Base-by-base conservation (phyloP, 225 moss, liverwort and hornwort species). In the Pseudisothecium myosuroides region DNA sequence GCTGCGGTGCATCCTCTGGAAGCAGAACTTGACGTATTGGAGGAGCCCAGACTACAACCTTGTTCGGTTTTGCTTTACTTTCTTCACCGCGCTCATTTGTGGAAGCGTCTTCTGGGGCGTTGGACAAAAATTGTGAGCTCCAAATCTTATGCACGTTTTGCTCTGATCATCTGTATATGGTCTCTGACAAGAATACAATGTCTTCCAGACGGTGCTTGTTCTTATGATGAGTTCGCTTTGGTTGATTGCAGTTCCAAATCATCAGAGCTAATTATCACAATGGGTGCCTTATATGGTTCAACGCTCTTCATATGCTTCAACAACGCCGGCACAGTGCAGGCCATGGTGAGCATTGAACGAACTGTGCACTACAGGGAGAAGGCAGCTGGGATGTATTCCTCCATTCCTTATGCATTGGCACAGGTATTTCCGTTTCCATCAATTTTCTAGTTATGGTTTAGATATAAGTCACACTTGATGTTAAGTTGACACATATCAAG, bases 281-380 rank as follows among this genome's bases (percentile, higher is more conserved):
- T 93, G 94, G 94, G 94, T 89, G 90, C 94, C n/a, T 80, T 94
- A 54, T 94, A 94, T 43, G 94, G 93, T 39, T 91, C 94, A 22
- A 93, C 93, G 21, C 88, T 94, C 61, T 94, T 94, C 78, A 93
- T 94, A 39, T 93, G 93, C 90, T 92, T 93, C 83, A 94, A 94
- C 93, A 94, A 94, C 39, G 90, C 91, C 10, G 90, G 92, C 50
- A 90, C 94, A 47, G 94, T 94, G 75, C 94, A 94, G 65, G 90
- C 92, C 80, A 93, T 93, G 88, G 90, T 94, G 79, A 92, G 90
- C 85, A 90, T 94, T 85, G 93, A 94, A 88, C 85, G 93, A 47
- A 87, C 93, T 11, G 92, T 94, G 17, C 87, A 91, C 29, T 94
- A 93, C 90, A 87, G 93, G 49, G 93, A 93, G 83, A 92, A 92